These are phyloP conservation scores for Passiflora organensis DNA, from an alignment of 345 rosid species.

Conservation along the genomic window DNA sequence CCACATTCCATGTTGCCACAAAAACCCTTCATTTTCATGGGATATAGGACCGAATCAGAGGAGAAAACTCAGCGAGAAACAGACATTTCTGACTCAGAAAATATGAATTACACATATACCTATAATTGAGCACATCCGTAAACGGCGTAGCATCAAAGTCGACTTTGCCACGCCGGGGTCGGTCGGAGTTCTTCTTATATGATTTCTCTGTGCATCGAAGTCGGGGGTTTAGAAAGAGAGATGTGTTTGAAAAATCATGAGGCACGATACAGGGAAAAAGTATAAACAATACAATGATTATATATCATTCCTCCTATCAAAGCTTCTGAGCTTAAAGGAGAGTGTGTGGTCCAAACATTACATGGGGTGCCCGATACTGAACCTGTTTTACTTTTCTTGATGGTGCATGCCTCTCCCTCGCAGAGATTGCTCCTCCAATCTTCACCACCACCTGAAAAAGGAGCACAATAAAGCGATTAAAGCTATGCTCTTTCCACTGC, in stretches of 20 bases:
- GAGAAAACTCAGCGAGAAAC: slow-evolving; percentile 5
- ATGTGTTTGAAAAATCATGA: slow-evolving; percentile 2
- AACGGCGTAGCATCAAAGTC: slow-evolving; percentile 57
- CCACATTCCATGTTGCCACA: slow-evolving; percentile 99
- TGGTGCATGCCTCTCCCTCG: slow-evolving; percentile 80
- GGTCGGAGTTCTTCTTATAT: slow-evolving; percentile 46
- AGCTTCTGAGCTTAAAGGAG: slow-evolving; percentile 5
- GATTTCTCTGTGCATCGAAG: slow-evolving; percentile 41
- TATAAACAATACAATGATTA: not conserved
- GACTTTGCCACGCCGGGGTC: slow-evolving; percentile 45
- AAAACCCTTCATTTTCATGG: slow-evolving; percentile 44
- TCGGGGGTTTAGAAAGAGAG: slow-evolving; percentile 7
- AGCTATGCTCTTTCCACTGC: slow-evolving; percentile 46
- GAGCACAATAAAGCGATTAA: slow-evolving; percentile 42
- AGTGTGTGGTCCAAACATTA: slow-evolving; percentile 36
- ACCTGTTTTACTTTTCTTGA: slow-evolving; percentile 84
- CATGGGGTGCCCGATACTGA: slow-evolving; percentile 26
- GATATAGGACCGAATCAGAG: slow-evolving; percentile 10
- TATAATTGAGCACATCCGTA: slow-evolving; percentile 58
- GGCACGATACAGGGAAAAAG: slow-evolving; percentile 6
- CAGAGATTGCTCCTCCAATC: slow-evolving; percentile 63
- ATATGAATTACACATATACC: slow-evolving; percentile 26
- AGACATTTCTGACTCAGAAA: not conserved
- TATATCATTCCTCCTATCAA: slow-evolving; percentile 9
- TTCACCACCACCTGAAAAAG: slow-evolving; percentile 75